Base-by-base conservation (phyloP, 768 basidiomycete species). In the Suillus subaureus region DNA sequence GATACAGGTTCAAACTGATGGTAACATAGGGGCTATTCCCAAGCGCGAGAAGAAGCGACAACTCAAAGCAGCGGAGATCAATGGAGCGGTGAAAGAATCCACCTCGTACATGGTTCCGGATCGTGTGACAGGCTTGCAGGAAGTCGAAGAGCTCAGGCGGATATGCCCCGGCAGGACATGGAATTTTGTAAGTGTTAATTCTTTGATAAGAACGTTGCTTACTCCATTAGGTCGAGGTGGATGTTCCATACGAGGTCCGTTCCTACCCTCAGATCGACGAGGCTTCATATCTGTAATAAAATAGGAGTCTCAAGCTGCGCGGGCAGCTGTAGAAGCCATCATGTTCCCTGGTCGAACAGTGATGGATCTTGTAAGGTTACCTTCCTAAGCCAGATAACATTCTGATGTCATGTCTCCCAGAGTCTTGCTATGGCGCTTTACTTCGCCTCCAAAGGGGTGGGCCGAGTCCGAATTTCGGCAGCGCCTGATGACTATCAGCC, bases 341-440 rank as follows among this genome's bases (percentile, higher is more conserved):
- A 96, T 97, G 94, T 82, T 82, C 68, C 94, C 94, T 12, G 84
- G 87, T 23, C 82, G 83, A 54, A 96, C 92, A 8, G 90, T 97
- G 7, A 93, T 98, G 90, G 97, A 99, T 74, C 77, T 98, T 68
- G 96, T 95, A 69, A 68, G 88, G 8, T 26, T 26, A 33, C 61
- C 9, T 43, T 61, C 43, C 16, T 18, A 21, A 28, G 26, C 8
- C 18, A 23, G 26, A 18, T 8, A 58, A 57, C 54, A 33, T 57
- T 71, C 57, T 42, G 58, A 60, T 18, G 72, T 56, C 9, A 45
- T 13, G 3, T 28, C 42, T 6, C n/a, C 3, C 70, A 97, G 97
- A 96, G 95, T 72, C 87, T 99, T 11, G 93, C 94, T 0, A 83
- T 93, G 58, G 97, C 97, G 1, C 80, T 99, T 16, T 98, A 92